Base-by-base conservation (phyloP, 345 rosid genomes). In the Salix brachista region DNA sequence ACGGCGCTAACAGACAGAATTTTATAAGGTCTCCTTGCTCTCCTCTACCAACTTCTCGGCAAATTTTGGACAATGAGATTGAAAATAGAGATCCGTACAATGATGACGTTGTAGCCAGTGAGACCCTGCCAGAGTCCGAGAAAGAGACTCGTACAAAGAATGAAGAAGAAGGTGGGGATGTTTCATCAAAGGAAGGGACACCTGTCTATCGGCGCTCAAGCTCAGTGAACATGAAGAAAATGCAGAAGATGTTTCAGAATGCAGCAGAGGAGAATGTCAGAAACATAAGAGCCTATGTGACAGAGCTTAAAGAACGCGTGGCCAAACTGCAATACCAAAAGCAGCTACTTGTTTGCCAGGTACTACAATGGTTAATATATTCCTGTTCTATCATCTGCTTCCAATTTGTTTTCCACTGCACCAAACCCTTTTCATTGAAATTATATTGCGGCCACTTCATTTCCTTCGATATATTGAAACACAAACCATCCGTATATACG, bases 281-380 rank as follows among this genome's bases (percentile, higher is more conserved):
- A 86, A 93, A 91, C 89, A 95, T 95, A 79, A 82, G 94, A 85
- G 85, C 96, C 37, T 95, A 95, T 71, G 98, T 95, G 44, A 95
- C 98, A 0, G 97, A 93, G 83, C 86, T 95, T 80, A 95, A 95
- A 84, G 98, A 95, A 83, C 98, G 97, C 21, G 96, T 95, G 62
- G 99, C 98, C 16, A 95, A 95, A 79, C 81, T 96, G 81, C 99
- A 96, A 84, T 96, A 96, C 85, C 98, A 96, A 85, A 96, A 96
- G 88, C 99, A 96, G 80, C 91, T 96, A n/a, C 98, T 96, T 78
- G 99, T 96, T 86, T 90, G 97, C 83, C 99, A 95, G 99, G 98
- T 92, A 80, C 26, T 90, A 80, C 21, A 48, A 12, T 50, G 6
- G n/a, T 12, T 25, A 18, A 2, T 25, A 2, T 3, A 39, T 37